Evolutionary conservation across 140 eudicot species (phyloP), one percentile per base, ranked within the genome.

Genomic region (Oenanthe javanica): DNA sequence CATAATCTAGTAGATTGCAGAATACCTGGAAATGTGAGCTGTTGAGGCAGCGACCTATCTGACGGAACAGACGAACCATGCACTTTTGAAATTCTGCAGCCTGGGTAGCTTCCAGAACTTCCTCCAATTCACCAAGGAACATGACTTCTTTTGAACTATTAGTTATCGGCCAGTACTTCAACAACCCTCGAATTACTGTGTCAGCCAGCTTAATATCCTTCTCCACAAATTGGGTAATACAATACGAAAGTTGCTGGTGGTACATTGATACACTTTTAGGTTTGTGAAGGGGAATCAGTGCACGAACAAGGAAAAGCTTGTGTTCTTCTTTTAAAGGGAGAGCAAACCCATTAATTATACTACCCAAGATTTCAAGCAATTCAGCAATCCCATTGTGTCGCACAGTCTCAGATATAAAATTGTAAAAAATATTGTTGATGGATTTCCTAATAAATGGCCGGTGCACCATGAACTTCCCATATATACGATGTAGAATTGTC

Each of bases 401-500:
- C 72, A 83, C 92, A 0, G 90, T 78, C 79, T 91, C 97, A 75
- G 86, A 88, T 42, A 91, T 86, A 61, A 91, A 89, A 45, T 19
- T 83, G 66, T 88, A 89, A 75, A 91, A 91, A 77, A 91, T 89
- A 78, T 89, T 86, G 69, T 90, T 91, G 79, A 89, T 86, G 46
- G 92, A 82, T 76, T 89, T 91, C 82, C 97, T 84, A n/a, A 91
- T 91, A 57, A 89, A 91, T 15, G 97, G 97, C n/a, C 94, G 91
- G 82, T 89, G 96, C 77, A 89, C 89, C 95, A 90, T 90, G 63
- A 90, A 90, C 78, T 88, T 90, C 10, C 95, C 95, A 80, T 90
- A 90, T 18, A 90, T 82, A 18, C 90, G 84, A 45, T 90, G 90
- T 52, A 91, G 75, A 51, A 91, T 91, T 40, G 97, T 87, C 79